Percentiles rank a stretch among this genome's conserved stretches.
phyloP scores from a whole-genome alignment of 2,329 filamentous ascomycete species.

The Cladosporium halotolerans region DNA sequence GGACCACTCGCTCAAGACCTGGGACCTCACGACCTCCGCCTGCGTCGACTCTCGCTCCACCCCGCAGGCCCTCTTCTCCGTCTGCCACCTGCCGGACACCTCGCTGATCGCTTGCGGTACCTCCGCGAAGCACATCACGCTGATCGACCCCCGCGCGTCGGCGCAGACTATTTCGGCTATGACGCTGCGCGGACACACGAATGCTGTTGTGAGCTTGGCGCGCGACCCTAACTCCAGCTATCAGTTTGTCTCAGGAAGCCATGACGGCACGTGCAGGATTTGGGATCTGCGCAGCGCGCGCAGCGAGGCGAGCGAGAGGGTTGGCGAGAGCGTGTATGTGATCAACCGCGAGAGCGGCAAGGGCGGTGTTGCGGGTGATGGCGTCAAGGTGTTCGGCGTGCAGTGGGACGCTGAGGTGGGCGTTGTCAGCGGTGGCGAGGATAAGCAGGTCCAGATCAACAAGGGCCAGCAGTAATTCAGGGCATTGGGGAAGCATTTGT shows the following conservation, averaged over 20 bases:
- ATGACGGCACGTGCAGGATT: conserved; percentile 86
- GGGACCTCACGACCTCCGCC: conserved; percentile 76
- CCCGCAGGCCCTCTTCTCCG: conserved; percentile 72
- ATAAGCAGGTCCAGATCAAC: conserved; percentile 92
- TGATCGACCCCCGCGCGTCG: conserved; percentile 82
- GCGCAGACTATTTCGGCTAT: conserved; percentile 73
- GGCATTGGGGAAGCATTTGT: not conserved
- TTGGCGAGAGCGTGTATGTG: conserved; percentile 67
- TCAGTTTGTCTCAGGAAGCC: conserved; percentile 72
- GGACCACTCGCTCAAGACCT: conserved; percentile 85
- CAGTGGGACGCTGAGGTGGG: conserved; percentile 80
- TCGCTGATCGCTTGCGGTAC: conserved; percentile 68
- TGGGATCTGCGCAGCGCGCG: conserved; percentile 81
- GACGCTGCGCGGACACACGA: conserved; percentile 85
- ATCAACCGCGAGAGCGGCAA: conserved; percentile 60
- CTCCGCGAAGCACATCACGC: conserved; percentile 76
- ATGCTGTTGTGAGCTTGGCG: conserved; percentile 58
- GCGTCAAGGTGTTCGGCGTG: conserved; percentile 83
- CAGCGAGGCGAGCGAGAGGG: conserved; percentile 35
- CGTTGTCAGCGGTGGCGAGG: conserved; percentile 86
- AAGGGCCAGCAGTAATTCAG: conserved; percentile 34
- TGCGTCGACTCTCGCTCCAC: conserved; percentile 79
- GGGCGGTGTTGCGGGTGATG: conserved; percentile 50
- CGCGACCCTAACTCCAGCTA: conserved; percentile 63
- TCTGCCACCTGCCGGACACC: conserved; percentile 64